These are phyloP conservation scores for Alnus glutinosa DNA, from an alignment of 306 rosid species.

Conservation along the genomic window DNA sequence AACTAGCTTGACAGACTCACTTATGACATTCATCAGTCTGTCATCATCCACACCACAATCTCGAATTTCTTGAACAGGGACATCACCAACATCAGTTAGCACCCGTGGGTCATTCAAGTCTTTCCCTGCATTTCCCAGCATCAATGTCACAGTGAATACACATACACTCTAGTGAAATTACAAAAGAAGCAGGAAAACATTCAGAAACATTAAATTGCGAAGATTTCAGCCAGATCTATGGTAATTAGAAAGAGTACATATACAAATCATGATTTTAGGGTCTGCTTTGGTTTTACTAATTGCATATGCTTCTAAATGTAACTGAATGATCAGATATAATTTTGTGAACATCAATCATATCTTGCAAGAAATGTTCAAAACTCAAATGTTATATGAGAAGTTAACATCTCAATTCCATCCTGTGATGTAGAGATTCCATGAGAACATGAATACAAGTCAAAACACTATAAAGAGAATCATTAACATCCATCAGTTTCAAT, in stretches of 20 bases:
- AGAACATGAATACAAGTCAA: neutral
- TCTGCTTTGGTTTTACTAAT: neutral
- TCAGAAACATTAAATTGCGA: constrained; percentile 1
- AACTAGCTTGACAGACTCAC: constrained; percentile 90
- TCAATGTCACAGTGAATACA: constrained; percentile 18
- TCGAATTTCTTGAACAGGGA: constrained; percentile 94
- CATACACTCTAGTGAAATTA: constrained; percentile 13
- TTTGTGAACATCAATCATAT: neutral
- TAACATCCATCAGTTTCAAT: neutral
- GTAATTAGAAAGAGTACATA: neutral
- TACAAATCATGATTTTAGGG: neutral
- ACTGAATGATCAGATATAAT: neutral
- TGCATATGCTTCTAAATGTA: neutral
- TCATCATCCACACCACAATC: constrained; percentile 86
- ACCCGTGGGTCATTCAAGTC: constrained; percentile 76
- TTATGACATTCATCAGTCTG: constrained; percentile 84
- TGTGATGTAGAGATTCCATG: neutral
- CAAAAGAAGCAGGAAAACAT: neutral
- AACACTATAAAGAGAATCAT: neutral
- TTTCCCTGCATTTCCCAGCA: constrained; percentile 59
- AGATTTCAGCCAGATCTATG: constrained; percentile 2
- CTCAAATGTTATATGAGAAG: neutral
- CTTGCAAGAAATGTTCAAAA: constrained; percentile 3
- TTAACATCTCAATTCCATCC: constrained; percentile 14
- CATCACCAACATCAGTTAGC: constrained; percentile 92